phyloP scores from a whole-genome alignment of 75 land plant genomes.

The Cryptomeria japonica region DNA sequence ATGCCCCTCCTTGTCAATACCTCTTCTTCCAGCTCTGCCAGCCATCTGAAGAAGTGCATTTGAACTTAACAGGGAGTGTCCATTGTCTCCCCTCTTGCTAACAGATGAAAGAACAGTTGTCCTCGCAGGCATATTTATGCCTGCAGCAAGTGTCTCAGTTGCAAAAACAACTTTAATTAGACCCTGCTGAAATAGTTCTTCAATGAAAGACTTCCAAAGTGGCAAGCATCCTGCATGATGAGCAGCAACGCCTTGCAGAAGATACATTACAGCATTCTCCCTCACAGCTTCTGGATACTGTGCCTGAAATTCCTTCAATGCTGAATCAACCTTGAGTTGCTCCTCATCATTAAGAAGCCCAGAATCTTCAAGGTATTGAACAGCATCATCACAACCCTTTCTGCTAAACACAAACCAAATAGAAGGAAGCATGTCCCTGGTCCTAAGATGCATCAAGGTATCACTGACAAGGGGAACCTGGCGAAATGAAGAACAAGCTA shows the following conservation, averaged over 20 bases:
- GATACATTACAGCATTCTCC: slow-evolving; percentile 69
- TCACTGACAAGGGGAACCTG: slow-evolving; percentile 88
- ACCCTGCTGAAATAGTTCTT: slow-evolving; percentile 90
- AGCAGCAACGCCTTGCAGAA: slow-evolving; percentile 82
- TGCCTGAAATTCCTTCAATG: slow-evolving; percentile 53
- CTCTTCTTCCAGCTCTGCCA: slow-evolving; percentile 96
- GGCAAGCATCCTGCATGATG: slow-evolving; percentile 99
- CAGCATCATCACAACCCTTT: slow-evolving; percentile 96
- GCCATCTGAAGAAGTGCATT: slow-evolving; percentile 98
- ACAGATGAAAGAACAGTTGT: slow-evolving; percentile 89
- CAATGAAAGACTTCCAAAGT: slow-evolving; percentile 95
- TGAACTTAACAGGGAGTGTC: slow-evolving; percentile 67
- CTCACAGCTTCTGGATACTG: slow-evolving; percentile 96
- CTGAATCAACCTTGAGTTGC: slow-evolving; percentile 66
- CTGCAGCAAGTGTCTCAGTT: slow-evolving; percentile 98
- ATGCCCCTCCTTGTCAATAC: slow-evolving; percentile 88
- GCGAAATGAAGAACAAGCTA: slow-evolving; percentile 6
- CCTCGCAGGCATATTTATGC: slow-evolving; percentile 99
- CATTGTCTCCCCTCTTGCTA: slow-evolving; percentile 78
- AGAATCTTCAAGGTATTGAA: slow-evolving; percentile 69
- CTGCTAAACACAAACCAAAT: slow-evolving; percentile 99
- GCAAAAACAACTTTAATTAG: slow-evolving; percentile 96
- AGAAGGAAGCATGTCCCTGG: slow-evolving; percentile 91
- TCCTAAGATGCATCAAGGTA: slow-evolving; percentile 75
- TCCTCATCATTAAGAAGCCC: slow-evolving; percentile 73